Percentiles rank a stretch among this genome's conserved stretches.
Evolutionary conservation across 768 basidiomycete genomes (phyloP).

Genomic region (Gymnopilus dilepis): DNA sequence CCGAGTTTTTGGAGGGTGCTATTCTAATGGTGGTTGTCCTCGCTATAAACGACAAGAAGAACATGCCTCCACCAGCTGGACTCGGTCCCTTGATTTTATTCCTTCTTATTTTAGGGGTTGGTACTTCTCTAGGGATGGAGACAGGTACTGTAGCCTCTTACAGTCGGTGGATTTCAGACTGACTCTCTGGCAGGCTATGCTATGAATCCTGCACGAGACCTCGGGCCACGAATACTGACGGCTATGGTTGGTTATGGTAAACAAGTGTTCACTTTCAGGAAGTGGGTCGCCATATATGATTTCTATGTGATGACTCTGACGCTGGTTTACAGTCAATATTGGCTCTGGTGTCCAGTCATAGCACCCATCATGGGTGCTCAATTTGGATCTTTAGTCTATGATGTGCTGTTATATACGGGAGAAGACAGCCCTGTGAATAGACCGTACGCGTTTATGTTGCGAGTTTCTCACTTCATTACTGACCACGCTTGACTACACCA

Average conservation of each 20-base stretch:
- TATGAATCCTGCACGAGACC: constrained; percentile 74
- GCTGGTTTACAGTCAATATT: constrained; percentile 56
- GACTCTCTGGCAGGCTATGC: constrained; percentile 47
- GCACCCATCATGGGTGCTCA: constrained; percentile 65
- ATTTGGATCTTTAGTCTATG: constrained; percentile 60
- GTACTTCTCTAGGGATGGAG: constrained; percentile 62
- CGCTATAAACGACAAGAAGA: constrained; percentile 57
- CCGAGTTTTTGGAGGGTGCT: constrained; percentile 60
- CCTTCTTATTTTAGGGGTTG: constrained; percentile 63
- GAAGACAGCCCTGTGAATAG: constrained; percentile 58
- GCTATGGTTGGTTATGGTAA: constrained; percentile 77
- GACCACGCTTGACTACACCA: neutral
- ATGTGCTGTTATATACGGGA: constrained; percentile 60
- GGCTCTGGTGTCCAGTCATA: constrained; percentile 72
- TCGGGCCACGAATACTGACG: constrained; percentile 71
- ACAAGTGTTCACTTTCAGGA: constrained; percentile 51
- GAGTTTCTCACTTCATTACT: neutral
- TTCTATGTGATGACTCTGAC: neutral
- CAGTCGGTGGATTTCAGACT: neutral
- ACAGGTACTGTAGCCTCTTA: constrained; percentile 42
- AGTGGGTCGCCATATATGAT: constrained; percentile 33
- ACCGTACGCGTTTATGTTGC: constrained; percentile 44
- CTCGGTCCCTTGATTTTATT: constrained; percentile 62
- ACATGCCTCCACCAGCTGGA: constrained; percentile 51
- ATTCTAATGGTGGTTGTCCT: constrained; percentile 61